Evolutionary conservation across 2,329 filamentous ascomycete genomes (phyloP), one percentile per base, ranked within the genome.

Genomic region (Atkinsonella hypoxylon): DNA sequence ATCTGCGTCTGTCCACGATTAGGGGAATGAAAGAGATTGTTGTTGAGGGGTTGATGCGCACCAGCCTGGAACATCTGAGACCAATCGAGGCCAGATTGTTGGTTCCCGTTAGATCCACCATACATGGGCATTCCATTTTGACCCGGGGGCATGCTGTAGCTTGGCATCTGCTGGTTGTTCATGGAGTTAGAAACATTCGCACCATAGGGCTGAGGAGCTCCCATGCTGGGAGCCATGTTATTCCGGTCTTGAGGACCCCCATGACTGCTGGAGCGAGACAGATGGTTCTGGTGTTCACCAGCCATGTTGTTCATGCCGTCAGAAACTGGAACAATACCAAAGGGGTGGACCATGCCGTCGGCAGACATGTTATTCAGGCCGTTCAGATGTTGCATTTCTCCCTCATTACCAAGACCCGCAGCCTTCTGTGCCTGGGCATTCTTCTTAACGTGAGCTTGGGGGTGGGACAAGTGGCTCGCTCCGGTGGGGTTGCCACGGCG

Each of bases 401-500:
- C 75, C 41, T 80, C 77, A 49, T 71, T 70, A 57, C 70, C 71
- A 58, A 77, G 70, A 47, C 72, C 72, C 49, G 70, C 71, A 45
- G 69, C 67, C 67, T 83, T 80, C 61, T 82, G 78, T 18, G 74
- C 73, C 53, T 76, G 72, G 55, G 79, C 76, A 61, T 80, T 77
- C 72, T 89, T 90, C 75, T 89, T 91, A 63, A 93, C 77, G 69
- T 94, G 88, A 57, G 87, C 86, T 69, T 91, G 87, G 36, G 89
- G 88, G 70, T 96, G 89, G 59, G 90, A 94, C 68, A 98, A 71
- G 72, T 98, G 93, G 64, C 87, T 95, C 56, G 89, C 89, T 60
- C 90, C 90, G 15, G 89, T 95, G 50, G 93, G 91, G 70, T 97
- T 97, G 52, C 93, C 93, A 65, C 93, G 85, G 62, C 93, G 84